These are phyloP conservation scores for Mucor indicus DNA, from an alignment of 371 early-diverging fungal species.

Conservation along the genomic window DNA sequence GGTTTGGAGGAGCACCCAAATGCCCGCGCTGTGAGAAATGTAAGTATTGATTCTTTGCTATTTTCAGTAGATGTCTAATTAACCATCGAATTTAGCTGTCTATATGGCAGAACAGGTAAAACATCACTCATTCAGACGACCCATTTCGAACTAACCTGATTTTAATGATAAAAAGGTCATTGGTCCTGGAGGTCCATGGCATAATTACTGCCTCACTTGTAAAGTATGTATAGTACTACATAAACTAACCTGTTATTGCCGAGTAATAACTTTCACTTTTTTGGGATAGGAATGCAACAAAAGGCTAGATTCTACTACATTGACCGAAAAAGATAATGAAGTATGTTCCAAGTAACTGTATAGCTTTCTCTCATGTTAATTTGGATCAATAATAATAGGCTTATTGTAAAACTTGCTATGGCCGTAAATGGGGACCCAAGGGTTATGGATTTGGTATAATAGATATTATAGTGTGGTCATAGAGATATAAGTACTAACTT, in stretches of 20 bases:
- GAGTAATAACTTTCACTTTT: background rate
- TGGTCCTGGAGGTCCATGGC: constrained; percentile 47
- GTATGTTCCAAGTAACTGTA: constrained; percentile 8
- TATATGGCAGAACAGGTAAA: constrained; percentile 52
- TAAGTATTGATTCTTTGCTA: constrained; percentile 9
- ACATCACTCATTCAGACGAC: background rate
- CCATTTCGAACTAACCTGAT: too few species aligned
- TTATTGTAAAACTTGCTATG: constrained; percentile 47
- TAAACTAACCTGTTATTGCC: background rate
- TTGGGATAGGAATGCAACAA: constrained; percentile 49
- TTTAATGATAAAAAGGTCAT: too few species aligned
- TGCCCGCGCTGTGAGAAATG: constrained; percentile 46
- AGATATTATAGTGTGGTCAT: background rate
- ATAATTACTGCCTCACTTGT: constrained; percentile 42
- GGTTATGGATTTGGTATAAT: constrained; percentile 49
- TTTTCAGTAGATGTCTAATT: background rate
- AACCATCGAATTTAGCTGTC: constrained; percentile 23
- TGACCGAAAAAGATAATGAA: constrained; percentile 42
- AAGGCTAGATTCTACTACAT: constrained; percentile 41
- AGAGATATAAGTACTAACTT: background rate
- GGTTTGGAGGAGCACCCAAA: constrained; percentile 45
- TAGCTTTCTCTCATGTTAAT: background rate
- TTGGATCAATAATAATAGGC: constrained; percentile 20
- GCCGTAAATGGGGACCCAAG: constrained; percentile 51
- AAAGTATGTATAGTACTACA: constrained; percentile 17